A percentile compares a stretch with the other conserved stretches of the same genome.
These are phyloP conservation scores for Xerocomellus amylosporus DNA, from an alignment of 768 basidiomycete species.

Conservation along the genomic window DNA sequence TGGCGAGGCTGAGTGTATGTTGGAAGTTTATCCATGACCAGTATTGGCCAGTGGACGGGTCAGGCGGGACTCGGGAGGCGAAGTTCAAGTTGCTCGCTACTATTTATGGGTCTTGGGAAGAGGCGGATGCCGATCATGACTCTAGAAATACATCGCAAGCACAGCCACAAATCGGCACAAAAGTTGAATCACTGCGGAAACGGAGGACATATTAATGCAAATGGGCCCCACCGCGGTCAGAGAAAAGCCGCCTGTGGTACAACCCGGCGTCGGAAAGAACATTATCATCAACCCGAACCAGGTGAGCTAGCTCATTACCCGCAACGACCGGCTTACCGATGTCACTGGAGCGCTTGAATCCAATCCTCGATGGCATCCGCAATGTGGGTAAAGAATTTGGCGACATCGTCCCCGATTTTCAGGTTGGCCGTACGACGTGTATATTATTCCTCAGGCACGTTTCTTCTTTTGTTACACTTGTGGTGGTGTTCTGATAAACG, in stretches of 20 bases:
- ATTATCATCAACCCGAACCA: constrained; percentile 63
- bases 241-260: constrained; percentile 53
- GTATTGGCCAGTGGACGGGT: neutral
- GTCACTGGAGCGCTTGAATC: constrained; percentile 70
- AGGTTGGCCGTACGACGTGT: constrained; percentile 92
- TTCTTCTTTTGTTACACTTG: neutral
- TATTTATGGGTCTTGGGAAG: neutral
- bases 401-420: constrained; percentile 91
- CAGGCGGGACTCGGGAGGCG: neutral
- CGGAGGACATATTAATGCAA: too few relatives aligned
- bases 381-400: constrained; percentile 93
- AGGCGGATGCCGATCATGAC: too few relatives aligned
- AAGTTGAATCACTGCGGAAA: too few relatives aligned
- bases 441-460: constrained; percentile 85
- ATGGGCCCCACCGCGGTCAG: constrained; percentile 10
- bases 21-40: constrained; percentile 31
- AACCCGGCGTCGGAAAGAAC: constrained; percentile 61
- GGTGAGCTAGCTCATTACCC: constrained; percentile 29
- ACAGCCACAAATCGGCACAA: neutral
- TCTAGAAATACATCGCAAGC: too few relatives aligned
- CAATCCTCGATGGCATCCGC: constrained; percentile 79
- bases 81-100: neutral
- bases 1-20: constrained; percentile 7
- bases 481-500: neutral
- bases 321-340: neutral